Evolutionary conservation across 805 yeast genomes (phyloP), one percentile per base, ranked within the genome.

Genomic region (Metschnikowia chrysomelidarum): DNA sequence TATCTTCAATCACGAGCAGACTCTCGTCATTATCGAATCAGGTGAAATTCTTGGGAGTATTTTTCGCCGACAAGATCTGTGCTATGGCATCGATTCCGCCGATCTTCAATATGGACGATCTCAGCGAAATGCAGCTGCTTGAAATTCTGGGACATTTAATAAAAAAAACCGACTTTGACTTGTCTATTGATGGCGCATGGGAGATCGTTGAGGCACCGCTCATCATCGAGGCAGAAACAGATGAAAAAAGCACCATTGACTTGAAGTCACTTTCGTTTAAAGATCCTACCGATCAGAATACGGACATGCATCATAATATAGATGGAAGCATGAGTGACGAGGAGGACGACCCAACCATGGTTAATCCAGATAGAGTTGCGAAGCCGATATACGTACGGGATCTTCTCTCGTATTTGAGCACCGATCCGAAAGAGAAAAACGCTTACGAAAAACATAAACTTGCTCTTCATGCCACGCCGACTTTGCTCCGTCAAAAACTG

Each of bases 311-410:
- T n/a, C n/a, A n/a, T n/a, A n/a, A n/a, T n/a, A 12, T 7, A 5
- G 42, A 43, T 13, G 20, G 9, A 7, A 36, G 40, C 10, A 31
- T 36, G 32, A 38, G 43, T 19, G 78, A 76, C 16, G 80, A 82
- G 11, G 82, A 71, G 15, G 75, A 69, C 22, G 78, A 71, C 43
- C 74, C 77, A 0, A 59, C 78, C 0, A 39, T 71, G 3, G 59
- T 60, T 1, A 49, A 59, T 10, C 51, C 54, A 5, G 54, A 56
- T 2, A 60, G 54, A 4, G 63, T 76, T 0, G 52, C 69, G 0
- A 56, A 62, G 2, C 88, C 87, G 0, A 68, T 86, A 2, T 91
- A 87, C 49, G 59, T 91, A 24, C 80, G 83, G 44, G 95, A 87
- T 42, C 60, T 89, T 14, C 50, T 87, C 4, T 58, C 63, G 10